phyloP scores from a whole-genome alignment of 1,284 basidiomycete genomes.

The Prillingera fragicola region DNA sequence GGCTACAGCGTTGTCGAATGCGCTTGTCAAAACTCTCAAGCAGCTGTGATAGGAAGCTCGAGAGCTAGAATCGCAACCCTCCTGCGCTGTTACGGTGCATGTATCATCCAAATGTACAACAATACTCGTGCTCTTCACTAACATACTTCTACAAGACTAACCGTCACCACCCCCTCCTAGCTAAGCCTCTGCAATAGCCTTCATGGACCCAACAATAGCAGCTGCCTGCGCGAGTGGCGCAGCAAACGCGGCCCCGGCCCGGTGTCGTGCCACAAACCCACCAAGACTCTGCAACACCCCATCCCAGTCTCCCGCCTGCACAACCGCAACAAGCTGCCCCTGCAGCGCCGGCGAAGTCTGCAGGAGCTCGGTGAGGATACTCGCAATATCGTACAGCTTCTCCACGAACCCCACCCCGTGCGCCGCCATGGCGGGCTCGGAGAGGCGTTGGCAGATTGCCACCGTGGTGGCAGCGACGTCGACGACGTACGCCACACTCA shows the following conservation, averaged over 20 bases:
- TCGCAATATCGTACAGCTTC: conserved; percentile 30
- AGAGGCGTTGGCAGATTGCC: conserved; percentile 22
- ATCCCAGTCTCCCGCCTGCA: background rate
- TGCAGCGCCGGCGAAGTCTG: background rate
- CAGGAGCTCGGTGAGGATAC: conserved; percentile 20
- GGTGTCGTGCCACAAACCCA: background rate
- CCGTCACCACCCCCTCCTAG: background rate
- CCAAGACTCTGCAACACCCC: background rate
- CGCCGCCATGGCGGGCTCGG: conserved; percentile 22
- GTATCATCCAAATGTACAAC: no score
- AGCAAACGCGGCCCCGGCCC: background rate
- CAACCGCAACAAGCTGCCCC: background rate
- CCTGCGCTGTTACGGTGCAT: no score
- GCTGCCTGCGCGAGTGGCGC: background rate
- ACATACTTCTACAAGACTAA: no score
- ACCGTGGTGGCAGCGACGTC: conserved; percentile 23
- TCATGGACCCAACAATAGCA: background rate
- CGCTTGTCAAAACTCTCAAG: no score
- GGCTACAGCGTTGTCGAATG: no score
- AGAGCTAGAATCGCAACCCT: no score
- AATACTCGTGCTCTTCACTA: no score
- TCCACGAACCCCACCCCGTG: conserved; percentile 34
- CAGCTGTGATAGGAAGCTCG: no score
- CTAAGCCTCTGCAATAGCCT: background rate
- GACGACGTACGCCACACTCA: conserved; percentile 24